Evolutionary conservation across 169 alveolate species (phyloP), one percentile per base, ranked within the genome.

Genomic region (Ichthyophthirius multifiliis): DNA sequence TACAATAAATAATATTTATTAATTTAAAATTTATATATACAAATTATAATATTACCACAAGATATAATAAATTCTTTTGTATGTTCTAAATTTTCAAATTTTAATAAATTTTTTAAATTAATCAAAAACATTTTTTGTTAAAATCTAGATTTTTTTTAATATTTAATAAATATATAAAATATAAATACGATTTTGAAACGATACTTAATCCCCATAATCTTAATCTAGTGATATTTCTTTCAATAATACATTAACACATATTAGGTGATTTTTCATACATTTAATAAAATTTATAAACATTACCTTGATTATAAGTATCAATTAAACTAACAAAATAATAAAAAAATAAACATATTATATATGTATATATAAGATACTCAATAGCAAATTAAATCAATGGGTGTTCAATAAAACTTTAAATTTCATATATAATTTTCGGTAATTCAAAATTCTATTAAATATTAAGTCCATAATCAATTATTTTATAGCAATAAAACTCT

Each of bases 401-500:
- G 43, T 55, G 43, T 15, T 65, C 75, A 10, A 37, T 55, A 41
- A 39, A 41, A 35, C 37, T 4, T 34, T 44, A 32, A 23, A 37
- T 65, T 65, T 48, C 45, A 37, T 46, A 46, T 43, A 55, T 71
- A n/a, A 43, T 34, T 43, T 82, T 63, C 15, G 65, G 35, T 4
- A 62, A 39, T 16, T 48, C 41, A 32, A 43, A 41, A 27, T 20
- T 23, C 46, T 43, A 74, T 65, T 87, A 83, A 75, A 64, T 65
- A 35, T 80, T 86, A 20, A 88, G 74, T 5, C 80, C 67, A 13
- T 65, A 65, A 74, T 88, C 81, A 2, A 88, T 35, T 18, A 88
- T 88, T 77, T 82, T 83, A 76, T 88, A 88, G 6, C 87, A 76
- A 15, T 79, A 41, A 73, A 88, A 88, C 55, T 88, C 93, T 30